Base-by-base conservation (phyloP, 306 rosid species). In the Casuarina glauca region DNA sequence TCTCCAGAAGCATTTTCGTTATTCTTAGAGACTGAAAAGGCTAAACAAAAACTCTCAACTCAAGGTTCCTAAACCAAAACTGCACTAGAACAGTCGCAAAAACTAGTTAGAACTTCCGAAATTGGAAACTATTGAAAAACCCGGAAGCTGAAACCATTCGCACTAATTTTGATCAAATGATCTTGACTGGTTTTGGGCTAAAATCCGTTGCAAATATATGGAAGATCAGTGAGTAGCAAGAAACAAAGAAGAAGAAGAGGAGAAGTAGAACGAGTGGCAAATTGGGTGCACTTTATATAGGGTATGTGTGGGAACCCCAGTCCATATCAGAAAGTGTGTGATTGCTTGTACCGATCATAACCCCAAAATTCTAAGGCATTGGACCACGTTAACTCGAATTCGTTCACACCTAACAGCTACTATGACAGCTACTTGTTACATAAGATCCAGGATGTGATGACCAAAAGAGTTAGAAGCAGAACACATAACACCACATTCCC, bases 301-400 rank as follows among this genome's bases (percentile, higher is more conserved):
- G 76, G 51, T 26, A 36, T 62, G 58, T 4, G 76, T 39, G 85
- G 84, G 80, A 86, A 83, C 78, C 80, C 78, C 77, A 72, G 86
- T 85, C 89, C 76, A 80, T 87, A 83, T 80, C 98, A 97, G 97
- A 94, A 94, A 94, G 98, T 86, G 11, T 77, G 88, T 78, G 88
- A 88, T 87, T 82, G 85, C 92, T 88, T 90, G 97, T 83, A 91
- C 67, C 77, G 51, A 80, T 83, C 86, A 80, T 54, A 72, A 26
- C 32, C 87, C 86, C 72, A 87, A 88, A 93, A 87, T 87, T 91
- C 91, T 89, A 81, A 79, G 76, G 77, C 38, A 60, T n/a, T 36
- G 82, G 96, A 81, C 90, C 91, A 69, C 90, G 80, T 82, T 26
- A 76, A 70, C 80, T 73, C 10, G 13, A 88, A 70, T 82, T 72